Evolutionary conservation across 2,329 filamentous ascomycete genomes (phyloP).

Genomic region (Scytalidium sp.): DNA sequence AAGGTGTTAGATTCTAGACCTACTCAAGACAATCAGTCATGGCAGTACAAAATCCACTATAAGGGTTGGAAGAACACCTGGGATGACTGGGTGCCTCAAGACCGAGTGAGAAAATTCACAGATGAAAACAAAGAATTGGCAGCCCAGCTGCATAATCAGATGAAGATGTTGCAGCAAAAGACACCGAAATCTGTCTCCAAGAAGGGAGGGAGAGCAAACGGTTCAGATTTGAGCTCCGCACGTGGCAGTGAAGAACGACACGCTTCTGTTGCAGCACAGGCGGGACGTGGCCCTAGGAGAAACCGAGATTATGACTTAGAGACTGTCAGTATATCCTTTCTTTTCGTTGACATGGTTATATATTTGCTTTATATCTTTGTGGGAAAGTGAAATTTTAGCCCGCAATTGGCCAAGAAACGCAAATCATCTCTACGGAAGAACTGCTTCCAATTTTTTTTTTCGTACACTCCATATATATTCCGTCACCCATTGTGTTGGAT

Average conservation of each 20-base stretch:
- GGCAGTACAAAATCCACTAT: slow-evolving; percentile 93
- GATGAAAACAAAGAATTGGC: slow-evolving; percentile 94
- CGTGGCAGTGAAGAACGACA: slow-evolving; percentile 78
- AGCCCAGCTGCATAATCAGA: slow-evolving; percentile 65
- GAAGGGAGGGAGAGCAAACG: slow-evolving; percentile 48
- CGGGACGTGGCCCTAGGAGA: slow-evolving; percentile 67
- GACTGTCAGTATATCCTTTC: slow-evolving; percentile 57
- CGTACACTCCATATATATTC: neutral
- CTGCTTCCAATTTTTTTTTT: neutral
- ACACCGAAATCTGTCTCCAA: slow-evolving; percentile 42
- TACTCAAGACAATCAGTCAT: slow-evolving; percentile 69
- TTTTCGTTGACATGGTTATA: slow-evolving; percentile 9
- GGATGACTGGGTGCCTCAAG: slow-evolving; percentile 97
- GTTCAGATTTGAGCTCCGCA: slow-evolving; percentile 59
- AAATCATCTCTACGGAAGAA: neutral
- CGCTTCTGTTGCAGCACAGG: slow-evolving; percentile 55
- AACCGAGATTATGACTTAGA: slow-evolving; percentile 80
- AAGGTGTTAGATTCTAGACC: slow-evolving; percentile 81
- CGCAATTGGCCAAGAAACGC: neutral
- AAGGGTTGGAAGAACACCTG: slow-evolving; percentile 99
- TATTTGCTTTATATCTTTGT: neutral
- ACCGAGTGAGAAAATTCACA: slow-evolving; percentile 89
- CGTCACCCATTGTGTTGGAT: no score
- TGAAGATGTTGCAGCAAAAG: slow-evolving; percentile 42
- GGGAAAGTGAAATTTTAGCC: neutral